phyloP scores from a whole-genome alignment of 768 basidiomycete species.

The Suillus alpinus region DNA sequence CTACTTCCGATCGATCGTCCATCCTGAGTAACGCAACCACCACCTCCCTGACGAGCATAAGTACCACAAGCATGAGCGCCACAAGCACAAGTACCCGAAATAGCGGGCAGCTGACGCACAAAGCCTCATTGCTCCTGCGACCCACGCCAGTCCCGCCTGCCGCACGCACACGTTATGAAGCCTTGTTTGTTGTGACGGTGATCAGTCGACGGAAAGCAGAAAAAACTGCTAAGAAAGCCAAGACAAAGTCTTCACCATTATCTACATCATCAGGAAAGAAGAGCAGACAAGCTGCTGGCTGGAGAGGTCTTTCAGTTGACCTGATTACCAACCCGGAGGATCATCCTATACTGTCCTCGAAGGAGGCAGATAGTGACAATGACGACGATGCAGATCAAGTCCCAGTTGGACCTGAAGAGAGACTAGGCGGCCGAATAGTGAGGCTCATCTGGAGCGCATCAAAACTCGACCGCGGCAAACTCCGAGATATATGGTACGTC shows the following conservation, averaged over 20 bases:
- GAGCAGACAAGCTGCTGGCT: conserved; percentile 61
- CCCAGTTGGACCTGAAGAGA: conserved; percentile 41
- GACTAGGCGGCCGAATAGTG: conserved; percentile 54
- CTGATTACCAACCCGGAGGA: conserved; percentile 48
- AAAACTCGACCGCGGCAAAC: conserved; percentile 46
- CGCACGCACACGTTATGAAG: conserved; percentile 65
- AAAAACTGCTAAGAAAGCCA: conserved; percentile 28
- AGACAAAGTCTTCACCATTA: conserved; percentile 32
- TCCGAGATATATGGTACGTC: conserved; percentile 67
- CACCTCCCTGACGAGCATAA: conserved; percentile 37
- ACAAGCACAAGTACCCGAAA: conserved; percentile 28
- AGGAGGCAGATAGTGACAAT: conserved; percentile 10
- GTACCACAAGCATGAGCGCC: conserved; percentile 14
- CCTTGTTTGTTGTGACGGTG: conserved; percentile 61
- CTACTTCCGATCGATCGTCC: conserved; percentile 62
- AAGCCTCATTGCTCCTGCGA: conserved; percentile 38
- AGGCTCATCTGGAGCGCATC: conserved; percentile 64
- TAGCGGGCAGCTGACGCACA: conserved; percentile 23
- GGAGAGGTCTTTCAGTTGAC: conserved; percentile 73
- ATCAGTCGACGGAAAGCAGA: conserved; percentile 43
- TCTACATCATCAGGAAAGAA: conserved; percentile 30
- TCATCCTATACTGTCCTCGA: conserved; percentile 15
- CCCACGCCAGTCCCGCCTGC: conserved; percentile 67
- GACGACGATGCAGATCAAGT: conserved; percentile 27
- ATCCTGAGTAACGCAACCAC: conserved; percentile 49